phyloP scores from a whole-genome alignment of 2,329 filamentous ascomycete genomes.

The Fusarium armeniacum region DNA sequence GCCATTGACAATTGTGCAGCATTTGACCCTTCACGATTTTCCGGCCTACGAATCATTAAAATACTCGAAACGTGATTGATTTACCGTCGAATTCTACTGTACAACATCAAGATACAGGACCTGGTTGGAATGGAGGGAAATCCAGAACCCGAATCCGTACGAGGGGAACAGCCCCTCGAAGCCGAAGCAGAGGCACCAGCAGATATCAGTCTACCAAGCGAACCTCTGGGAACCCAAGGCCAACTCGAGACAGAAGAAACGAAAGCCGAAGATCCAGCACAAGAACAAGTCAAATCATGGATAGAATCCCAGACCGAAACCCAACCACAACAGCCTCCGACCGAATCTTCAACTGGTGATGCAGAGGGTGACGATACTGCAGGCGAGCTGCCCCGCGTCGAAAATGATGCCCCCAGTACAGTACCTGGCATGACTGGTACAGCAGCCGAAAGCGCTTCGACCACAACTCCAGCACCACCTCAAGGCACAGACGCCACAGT shows the following conservation, averaged over 20 bases:
- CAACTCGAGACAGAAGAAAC: constrained; percentile 17
- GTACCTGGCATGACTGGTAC: constrained; percentile 29
- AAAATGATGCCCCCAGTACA: constrained; percentile 25
- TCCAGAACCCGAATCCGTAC: constrained; percentile 36
- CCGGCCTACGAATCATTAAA: constrained; percentile 23
- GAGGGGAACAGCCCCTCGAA: constrained; percentile 21
- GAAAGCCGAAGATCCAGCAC: constrained; percentile 18
- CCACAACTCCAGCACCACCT: constrained; percentile 25
- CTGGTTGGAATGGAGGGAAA: constrained; percentile 50
- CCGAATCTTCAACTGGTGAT: constrained; percentile 30
- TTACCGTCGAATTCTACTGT: constrained; percentile 13
- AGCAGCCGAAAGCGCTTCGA: constrained; percentile 30
- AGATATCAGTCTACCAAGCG: constrained; percentile 18
- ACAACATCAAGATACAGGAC: constrained; percentile 20
- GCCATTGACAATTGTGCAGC: constrained; percentile 20
- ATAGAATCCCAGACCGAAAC: constrained; percentile 37
- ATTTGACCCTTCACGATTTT: constrained; percentile 9
- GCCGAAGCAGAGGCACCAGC: constrained; percentile 13
- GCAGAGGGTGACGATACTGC: constrained; percentile 31
- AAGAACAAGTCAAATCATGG: constrained; percentile 41
- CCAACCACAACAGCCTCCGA: constrained; percentile 31
- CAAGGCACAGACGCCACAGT: constrained; percentile 20
- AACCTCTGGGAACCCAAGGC: constrained; percentile 21
- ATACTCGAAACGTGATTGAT: constrained; percentile 1
- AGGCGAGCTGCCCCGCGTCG: constrained; percentile 38